Evolutionary conservation across 345 rosid species (phyloP).

Genomic region (Eucalyptus marginata): DNA sequence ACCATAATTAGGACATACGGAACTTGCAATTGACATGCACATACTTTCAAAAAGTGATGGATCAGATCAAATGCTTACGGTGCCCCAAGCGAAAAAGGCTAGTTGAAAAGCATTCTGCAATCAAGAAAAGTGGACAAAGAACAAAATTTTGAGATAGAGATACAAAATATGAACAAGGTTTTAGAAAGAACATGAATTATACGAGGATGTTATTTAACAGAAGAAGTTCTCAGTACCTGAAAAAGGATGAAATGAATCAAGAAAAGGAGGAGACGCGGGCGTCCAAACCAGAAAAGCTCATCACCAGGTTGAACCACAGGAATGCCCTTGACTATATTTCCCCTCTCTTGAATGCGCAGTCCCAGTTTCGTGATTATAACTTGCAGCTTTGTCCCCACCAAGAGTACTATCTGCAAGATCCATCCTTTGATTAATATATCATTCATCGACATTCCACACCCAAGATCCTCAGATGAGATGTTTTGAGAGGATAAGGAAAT

Average conservation of each 20-base stretch:
- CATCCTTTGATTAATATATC: not conserved
- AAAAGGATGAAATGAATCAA: conserved; percentile 85
- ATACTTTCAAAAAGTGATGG: not conserved
- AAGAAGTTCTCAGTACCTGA: conserved; percentile 34
- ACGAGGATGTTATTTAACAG: not conserved
- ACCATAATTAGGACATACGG: not conserved
- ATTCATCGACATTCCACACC: not conserved
- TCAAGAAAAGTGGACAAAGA: not conserved
- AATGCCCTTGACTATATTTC: conserved; percentile 85
- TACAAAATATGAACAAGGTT: not conserved
- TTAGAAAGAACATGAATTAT: not conserved
- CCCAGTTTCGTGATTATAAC: conserved; percentile 84
- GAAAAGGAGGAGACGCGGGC: conserved; percentile 72
- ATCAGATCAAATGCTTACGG: conserved; percentile 4
- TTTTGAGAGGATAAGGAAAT: not conserved
- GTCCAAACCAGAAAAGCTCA: conserved; percentile 96
- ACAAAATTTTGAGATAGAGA: not conserved
- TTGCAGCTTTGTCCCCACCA: conserved; percentile 84
- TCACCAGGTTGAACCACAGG: conserved; percentile 87
- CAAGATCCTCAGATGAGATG: not conserved
- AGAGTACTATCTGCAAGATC: conserved; percentile 39
- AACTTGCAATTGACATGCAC: not conserved
- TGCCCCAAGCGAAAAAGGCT: conserved; percentile 30
- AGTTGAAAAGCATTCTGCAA: conserved; percentile 39
- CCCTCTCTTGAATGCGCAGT: conserved; percentile 74